phyloP scores from a whole-genome alignment of 1,139 yeast genomes.

The Candida pseudoviswanathii region DNA sequence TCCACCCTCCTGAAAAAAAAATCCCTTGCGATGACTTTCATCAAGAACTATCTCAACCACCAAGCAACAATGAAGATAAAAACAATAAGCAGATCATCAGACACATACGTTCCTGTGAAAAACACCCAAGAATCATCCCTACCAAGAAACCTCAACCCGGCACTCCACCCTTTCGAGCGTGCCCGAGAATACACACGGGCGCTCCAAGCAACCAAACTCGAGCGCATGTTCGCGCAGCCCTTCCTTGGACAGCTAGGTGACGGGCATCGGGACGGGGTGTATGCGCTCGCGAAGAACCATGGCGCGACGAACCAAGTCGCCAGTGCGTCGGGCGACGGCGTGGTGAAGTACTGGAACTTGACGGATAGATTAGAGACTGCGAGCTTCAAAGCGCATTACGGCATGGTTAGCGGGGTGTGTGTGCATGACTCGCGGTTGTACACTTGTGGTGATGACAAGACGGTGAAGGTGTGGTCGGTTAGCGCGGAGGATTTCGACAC shows the following conservation, averaged over 20 bases:
- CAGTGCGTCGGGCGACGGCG: conserved; percentile 94
- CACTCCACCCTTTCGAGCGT: conserved; percentile 94
- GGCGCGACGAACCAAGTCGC: conserved; percentile 74
- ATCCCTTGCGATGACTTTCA: background rate
- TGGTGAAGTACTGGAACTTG: conserved; percentile 90
- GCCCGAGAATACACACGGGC: conserved; percentile 97
- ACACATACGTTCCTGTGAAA: conserved; percentile 87
- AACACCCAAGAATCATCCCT: conserved; percentile 86
- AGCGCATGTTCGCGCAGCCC: conserved; percentile 97
- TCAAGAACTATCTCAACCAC: no score
- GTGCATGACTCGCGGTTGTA: conserved; percentile 65
- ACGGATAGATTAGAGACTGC: conserved; percentile 70
- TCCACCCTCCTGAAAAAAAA: background rate
- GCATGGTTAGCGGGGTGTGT: conserved; percentile 83
- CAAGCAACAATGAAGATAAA: conserved; percentile 66
- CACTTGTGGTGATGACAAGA: conserved; percentile 91
- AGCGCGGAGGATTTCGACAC: conserved; percentile 46
- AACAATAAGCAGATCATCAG: conserved; percentile 88
- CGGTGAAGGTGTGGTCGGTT: conserved; percentile 80
- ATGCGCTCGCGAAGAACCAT: conserved; percentile 80
- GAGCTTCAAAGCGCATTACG: conserved; percentile 87
- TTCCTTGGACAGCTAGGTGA: conserved; percentile 92
- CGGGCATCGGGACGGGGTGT: conserved; percentile 97
- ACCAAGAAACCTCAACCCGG: conserved; percentile 91
- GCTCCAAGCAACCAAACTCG: conserved; percentile 90